Evolutionary conservation across 225 moss, liverwort and hornwort species (phyloP).

Genomic region (Rhytidiadelphus loreus): DNA sequence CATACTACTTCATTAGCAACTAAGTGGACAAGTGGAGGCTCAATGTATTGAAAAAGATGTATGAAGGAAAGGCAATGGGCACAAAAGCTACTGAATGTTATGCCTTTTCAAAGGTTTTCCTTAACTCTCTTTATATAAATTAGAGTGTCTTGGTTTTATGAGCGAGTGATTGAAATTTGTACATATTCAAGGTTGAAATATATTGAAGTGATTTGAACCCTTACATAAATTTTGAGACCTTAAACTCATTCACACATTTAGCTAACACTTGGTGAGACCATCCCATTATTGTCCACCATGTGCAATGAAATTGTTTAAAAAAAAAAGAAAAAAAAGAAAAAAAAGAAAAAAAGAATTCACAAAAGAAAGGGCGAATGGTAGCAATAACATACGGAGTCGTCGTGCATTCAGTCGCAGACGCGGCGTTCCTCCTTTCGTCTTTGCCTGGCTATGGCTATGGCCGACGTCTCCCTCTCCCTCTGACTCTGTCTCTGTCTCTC

Average conservation of each 20-base stretch:
- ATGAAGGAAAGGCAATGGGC: accelerated
- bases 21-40: accelerated
- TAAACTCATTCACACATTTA: background rate
- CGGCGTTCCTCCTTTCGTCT: background rate
- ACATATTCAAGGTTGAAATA: accelerated
- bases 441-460: background rate
- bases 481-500: background rate
- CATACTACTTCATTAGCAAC: accelerated
- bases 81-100: background rate
- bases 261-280: background rate
- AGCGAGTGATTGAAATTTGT: background rate
- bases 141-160: accelerated
- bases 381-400: background rate
- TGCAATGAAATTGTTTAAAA: background rate
- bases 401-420: background rate
- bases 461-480: background rate
- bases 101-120: background rate
- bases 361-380: background rate
- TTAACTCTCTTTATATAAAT: too few species aligned
- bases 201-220: background rate
- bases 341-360: background rate
- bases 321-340: too few species aligned
- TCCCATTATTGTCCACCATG: background rate
- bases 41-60: accelerated
- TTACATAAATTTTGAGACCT: background rate